Percentiles rank a stretch among this genome's conserved stretches.
phyloP scores from a whole-genome alignment of 2,329 filamentous ascomycete genomes.

The Metarhizium brunneum region DNA sequence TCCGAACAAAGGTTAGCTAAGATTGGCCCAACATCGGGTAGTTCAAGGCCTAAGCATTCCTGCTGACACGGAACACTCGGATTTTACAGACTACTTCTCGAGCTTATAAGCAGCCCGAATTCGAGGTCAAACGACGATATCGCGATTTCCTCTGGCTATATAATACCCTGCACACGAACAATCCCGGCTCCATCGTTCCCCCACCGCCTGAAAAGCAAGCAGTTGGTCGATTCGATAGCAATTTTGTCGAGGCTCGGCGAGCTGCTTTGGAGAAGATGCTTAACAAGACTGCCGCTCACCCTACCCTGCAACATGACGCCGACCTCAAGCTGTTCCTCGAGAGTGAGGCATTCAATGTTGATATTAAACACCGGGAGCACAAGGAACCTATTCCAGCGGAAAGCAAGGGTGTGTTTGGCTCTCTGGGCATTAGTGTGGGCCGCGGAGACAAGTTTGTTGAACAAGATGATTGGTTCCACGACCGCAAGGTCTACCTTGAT shows the following conservation, averaged over 20 bases:
- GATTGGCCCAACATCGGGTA: neutral
- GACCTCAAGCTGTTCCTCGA: slow-evolving; percentile 96
- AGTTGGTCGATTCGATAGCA: slow-evolving; percentile 88
- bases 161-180: slow-evolving; percentile 86
- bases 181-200: slow-evolving; percentile 88
- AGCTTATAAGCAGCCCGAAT: slow-evolving; percentile 86
- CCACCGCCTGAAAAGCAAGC: slow-evolving; percentile 97
- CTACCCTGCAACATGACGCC: slow-evolving; percentile 81
- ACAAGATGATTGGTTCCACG: slow-evolving; percentile 99
- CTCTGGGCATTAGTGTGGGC: slow-evolving; percentile 70
- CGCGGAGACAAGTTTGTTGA: slow-evolving; percentile 85
- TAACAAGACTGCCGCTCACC: slow-evolving; percentile 87
- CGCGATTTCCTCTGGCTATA: slow-evolving; percentile 98
- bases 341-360: slow-evolving; percentile 90
- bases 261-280: slow-evolving; percentile 94
- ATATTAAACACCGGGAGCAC: slow-evolving; percentile 95
- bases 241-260: slow-evolving; percentile 89
- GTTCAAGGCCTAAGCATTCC: neutral
- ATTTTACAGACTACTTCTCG: slow-evolving; percentile 76
- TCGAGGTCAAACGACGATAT: slow-evolving; percentile 88
- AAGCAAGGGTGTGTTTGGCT: slow-evolving; percentile 88
- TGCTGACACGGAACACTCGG: neutral
- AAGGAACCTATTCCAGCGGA: slow-evolving; percentile 78
- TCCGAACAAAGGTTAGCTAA: slow-evolving; percentile 69
- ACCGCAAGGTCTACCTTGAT: slow-evolving; percentile 89